Conservation (phyloP, 1,284 basidiomycete genomes). For the Cutaneotrichosporon sp. region DNA sequence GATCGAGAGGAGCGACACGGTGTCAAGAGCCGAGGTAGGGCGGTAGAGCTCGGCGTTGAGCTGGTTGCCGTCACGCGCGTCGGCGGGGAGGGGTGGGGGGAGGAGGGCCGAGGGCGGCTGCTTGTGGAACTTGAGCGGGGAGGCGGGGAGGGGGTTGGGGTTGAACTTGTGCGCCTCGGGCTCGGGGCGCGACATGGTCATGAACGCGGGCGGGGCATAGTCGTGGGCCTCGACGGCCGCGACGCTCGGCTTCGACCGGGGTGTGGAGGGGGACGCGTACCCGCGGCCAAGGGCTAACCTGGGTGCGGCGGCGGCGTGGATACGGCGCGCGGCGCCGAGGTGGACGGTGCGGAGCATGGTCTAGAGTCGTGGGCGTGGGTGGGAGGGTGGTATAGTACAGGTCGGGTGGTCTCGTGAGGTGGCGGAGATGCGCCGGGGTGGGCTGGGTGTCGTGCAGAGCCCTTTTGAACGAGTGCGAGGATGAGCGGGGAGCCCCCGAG, state of each 20-base stretch:
- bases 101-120: constrained; percentile 14
- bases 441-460: not conserved
- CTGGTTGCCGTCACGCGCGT: constrained; percentile 23
- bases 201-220: constrained; percentile 12
- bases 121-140: not conserved
- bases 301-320: not conserved
- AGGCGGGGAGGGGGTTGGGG: constrained; percentile 13
- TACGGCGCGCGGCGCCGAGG: constrained; percentile 10
- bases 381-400: constrained; percentile 1
- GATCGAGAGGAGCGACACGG: constrained; percentile 49
- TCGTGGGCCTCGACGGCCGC: constrained; percentile 9
- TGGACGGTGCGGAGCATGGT: constrained; percentile 27
- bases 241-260: constrained; percentile 11
- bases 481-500: not conserved
- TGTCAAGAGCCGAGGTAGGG: constrained; percentile 44
- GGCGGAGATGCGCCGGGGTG: not conserved
- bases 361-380: not conserved
- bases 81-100: constrained; percentile 35
- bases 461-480: not conserved
- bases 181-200: constrained; percentile 13
- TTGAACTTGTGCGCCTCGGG: constrained; percentile 21
- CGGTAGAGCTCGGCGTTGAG: constrained; percentile 42
- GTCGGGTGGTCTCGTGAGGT: constrained; percentile 9
- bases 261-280: constrained; percentile 17
- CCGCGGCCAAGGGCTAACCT: not conserved